Evolutionary conservation across 805 yeast species (phyloP), one percentile per base, ranked within the genome.

Genomic region (Candida maesae): DNA sequence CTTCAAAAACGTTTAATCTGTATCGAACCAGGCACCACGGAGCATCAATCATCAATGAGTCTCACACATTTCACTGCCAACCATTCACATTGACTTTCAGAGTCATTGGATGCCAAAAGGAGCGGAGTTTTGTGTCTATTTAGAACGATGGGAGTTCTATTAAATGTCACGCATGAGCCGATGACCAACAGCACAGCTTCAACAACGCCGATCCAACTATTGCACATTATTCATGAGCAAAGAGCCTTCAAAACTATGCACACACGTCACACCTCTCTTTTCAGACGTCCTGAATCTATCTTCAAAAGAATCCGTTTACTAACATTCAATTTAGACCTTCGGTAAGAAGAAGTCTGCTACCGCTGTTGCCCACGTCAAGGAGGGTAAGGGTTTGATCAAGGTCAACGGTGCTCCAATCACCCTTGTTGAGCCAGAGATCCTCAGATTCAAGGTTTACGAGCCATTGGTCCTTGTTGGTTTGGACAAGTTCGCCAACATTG

Each of bases 271-370:
- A 23, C 36, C 18, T 25, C 20, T 33, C 18, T 15, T 21, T 21
- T 15, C 20, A 27, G 5, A n/a, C 15, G 28, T 18, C 16, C 25
- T 14, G 5, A 18, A 8, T 14, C n/a, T n/a, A n/a, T 14, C 14
- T 12, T 51, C 55, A 61, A 8, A 9, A 24, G 19, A 17, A 15
- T 35, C 20, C 1, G 13, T 26, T 24, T 56, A 54, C 60, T 54
- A 57, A 53, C 59, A 41, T 52, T 49, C 15, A 20, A 12, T 60
- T 41, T 72, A 90, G 96, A 93, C 98, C 74, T 93, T 93, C 78
- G 99, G 99, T 78, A 93, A 91, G 82, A 93, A 93, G 91, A 93
- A 85, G 81, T 86, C 96, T 71, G 99, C 99, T 68, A 93, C 99
- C 67, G 99, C 99, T 69, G 99, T 93, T 71, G 99, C 99, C 76